Percentiles rank a stretch among this genome's conserved stretches.
Conservation (phyloP, 2,329 filamentous ascomycete genomes). For the Xylariaceae sp. region DNA sequence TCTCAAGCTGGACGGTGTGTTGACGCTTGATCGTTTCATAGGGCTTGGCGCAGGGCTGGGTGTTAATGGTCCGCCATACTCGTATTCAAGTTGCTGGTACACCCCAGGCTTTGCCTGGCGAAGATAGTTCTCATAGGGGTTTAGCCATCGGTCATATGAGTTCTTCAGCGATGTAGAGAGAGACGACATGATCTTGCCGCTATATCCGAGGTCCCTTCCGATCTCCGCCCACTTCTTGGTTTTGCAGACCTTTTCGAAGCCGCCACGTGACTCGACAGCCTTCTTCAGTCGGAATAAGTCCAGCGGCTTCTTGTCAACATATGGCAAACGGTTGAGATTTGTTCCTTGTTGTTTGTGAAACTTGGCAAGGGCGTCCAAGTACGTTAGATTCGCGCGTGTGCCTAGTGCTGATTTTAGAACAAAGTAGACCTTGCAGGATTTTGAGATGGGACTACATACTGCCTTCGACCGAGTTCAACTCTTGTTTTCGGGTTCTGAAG, state of each 20-base stretch:
- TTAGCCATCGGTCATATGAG: constrained; percentile 94
- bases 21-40: constrained; percentile 60
- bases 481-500: constrained; percentile 92
- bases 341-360: constrained; percentile 97
- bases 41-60: constrained; percentile 68
- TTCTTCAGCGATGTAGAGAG: constrained; percentile 97
- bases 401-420: constrained; percentile 45
- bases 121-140: constrained; percentile 94
- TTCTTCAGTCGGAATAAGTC: constrained; percentile 96
- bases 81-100: constrained; percentile 90
- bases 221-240: constrained; percentile 99
- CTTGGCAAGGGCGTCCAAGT: constrained; percentile 89
- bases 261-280: constrained; percentile 88
- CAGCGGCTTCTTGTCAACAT: constrained; percentile 94
- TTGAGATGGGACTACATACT: constrained; percentile 54
- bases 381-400: constrained; percentile 91
- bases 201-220: constrained; percentile 92
- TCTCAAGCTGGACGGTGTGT: constrained; percentile 55
- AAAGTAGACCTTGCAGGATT: not conserved
- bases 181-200: constrained; percentile 99
- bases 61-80: constrained; percentile 88
- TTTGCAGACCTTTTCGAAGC: constrained; percentile 96
- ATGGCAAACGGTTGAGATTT: constrained; percentile 89
- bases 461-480: constrained; percentile 96
- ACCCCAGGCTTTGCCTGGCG: constrained; percentile 88